Percentiles rank a stretch among this genome's conserved stretches.
phyloP scores from a whole-genome alignment of 108 stramenopile genomes.

The Nitzschia sp. region DNA sequence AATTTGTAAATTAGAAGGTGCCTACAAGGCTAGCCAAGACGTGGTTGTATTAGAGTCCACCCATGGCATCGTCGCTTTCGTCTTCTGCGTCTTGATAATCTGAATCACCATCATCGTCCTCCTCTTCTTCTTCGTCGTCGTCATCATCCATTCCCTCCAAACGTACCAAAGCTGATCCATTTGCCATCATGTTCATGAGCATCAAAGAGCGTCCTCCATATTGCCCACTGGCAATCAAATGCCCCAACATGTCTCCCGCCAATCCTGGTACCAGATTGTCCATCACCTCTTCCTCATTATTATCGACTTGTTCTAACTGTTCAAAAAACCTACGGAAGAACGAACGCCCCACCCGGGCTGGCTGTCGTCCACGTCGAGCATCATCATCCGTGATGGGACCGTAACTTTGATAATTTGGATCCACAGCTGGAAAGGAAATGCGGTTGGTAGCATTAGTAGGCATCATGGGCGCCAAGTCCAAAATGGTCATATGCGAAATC shows the following conservation, averaged over 20 bases:
- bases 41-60: neutral
- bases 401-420: neutral
- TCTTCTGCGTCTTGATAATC: slow-evolving; percentile 8
- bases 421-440: slow-evolving; percentile 6
- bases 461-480: slow-evolving; percentile 34
- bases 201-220: neutral
- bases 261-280: neutral
- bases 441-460: slow-evolving; percentile 1
- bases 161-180: neutral
- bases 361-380: slow-evolving; percentile 19
- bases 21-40: no score
- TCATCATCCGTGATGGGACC: slow-evolving; percentile 7
- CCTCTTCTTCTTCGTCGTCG: slow-evolving; percentile 24
- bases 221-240: slow-evolving; percentile 4
- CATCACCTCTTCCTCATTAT: neutral
- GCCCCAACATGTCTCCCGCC: neutral
- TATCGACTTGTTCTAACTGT: neutral
- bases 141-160: slow-evolving; percentile 3
- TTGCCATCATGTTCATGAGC: slow-evolving; percentile 15
- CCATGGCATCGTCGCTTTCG: neutral
- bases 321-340: neutral
- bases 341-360: neutral
- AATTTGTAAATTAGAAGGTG: neutral
- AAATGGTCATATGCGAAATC: slow-evolving; percentile 21
- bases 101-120: slow-evolving; percentile 5